Conservation (phyloP, 805 yeast genomes). For the Trichomonascus vanleenenianus region DNA sequence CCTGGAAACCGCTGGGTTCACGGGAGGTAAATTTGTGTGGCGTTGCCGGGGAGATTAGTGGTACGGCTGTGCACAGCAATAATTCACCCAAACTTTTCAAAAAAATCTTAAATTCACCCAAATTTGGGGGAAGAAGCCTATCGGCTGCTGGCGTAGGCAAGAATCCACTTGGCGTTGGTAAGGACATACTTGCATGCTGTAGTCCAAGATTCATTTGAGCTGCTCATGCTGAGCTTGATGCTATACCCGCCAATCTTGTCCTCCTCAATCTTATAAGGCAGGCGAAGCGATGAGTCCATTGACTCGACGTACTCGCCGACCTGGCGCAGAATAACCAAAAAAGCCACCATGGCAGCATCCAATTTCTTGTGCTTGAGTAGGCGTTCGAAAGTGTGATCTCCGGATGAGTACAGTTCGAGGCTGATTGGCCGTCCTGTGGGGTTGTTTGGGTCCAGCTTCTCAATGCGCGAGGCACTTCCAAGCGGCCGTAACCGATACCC, state of each 20-base stretch:
- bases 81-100: too few relatives aligned
- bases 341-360: slow-evolving; percentile 74
- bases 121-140: background rate
- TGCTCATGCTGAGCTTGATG: slow-evolving; percentile 56
- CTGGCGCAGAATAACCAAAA: slow-evolving; percentile 53
- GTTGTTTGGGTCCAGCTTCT: slow-evolving; percentile 37
- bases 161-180: slow-evolving; percentile 76
- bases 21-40: too few relatives aligned
- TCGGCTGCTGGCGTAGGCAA: slow-evolving; percentile 53
- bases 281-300: slow-evolving; percentile 45
- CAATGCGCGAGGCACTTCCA: slow-evolving; percentile 78
- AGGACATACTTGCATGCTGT: slow-evolving; percentile 76
- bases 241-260: slow-evolving; percentile 74
- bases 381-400: slow-evolving; percentile 67
- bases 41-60: too few relatives aligned
- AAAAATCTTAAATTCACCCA: background rate
- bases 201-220: slow-evolving; percentile 77
- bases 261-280: slow-evolving; percentile 66
- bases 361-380: slow-evolving; percentile 65
- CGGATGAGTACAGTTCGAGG: slow-evolving; percentile 55
- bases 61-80: background rate
- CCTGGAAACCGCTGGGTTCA: background rate
- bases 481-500: slow-evolving; percentile 66
- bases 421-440: slow-evolving; percentile 17
- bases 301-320: slow-evolving; percentile 38